Evolutionary conservation across 768 basidiomycete species (phyloP).

Genomic region (Boletus rubescentipes): DNA sequence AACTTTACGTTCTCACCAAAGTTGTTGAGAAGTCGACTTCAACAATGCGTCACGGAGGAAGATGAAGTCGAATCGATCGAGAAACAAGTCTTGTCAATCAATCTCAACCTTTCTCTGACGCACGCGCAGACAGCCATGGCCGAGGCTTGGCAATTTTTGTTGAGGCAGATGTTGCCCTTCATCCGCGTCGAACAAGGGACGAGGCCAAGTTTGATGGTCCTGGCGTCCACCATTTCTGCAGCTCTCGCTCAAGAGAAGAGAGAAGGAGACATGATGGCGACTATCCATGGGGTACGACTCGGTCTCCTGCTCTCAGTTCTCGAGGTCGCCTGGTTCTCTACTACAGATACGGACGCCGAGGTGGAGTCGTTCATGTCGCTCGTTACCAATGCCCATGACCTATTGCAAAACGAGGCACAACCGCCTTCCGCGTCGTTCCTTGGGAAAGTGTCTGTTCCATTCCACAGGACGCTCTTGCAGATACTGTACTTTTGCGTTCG

Average conservation of each 20-base stretch:
- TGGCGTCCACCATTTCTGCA: conserved; percentile 63
- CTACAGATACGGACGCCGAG: conserved; percentile 52
- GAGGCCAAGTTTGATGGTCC: conserved; percentile 52
- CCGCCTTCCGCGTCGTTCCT: conserved; percentile 73
- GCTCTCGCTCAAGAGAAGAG: conserved; percentile 68
- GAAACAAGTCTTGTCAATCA: conserved; percentile 67
- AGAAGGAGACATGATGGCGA: conserved; percentile 80
- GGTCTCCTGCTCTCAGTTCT: conserved; percentile 71
- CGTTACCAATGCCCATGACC: conserved; percentile 56
- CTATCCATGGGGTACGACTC: conserved; percentile 74
- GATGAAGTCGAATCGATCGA: conserved; percentile 50
- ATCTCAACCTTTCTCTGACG: conserved; percentile 83
- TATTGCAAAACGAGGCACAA: conserved; percentile 74
- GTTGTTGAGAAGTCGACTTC: conserved; percentile 60
- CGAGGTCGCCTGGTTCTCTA: conserved; percentile 78
- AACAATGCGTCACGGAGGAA: conserved; percentile 34
- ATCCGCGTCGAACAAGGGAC: conserved; percentile 59
- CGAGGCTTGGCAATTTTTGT: conserved; percentile 74
- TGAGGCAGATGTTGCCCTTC: conserved; percentile 63
- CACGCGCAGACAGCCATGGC: conserved; percentile 75
- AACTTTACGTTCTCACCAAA: conserved; percentile 69
- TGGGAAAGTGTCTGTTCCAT: conserved; percentile 57
- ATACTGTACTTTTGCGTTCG: conserved; percentile 76
- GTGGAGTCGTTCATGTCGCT: conserved; percentile 61
- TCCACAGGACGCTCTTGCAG: conserved; percentile 80